These are phyloP conservation scores for Colletotrichum truncatum DNA, from an alignment of 2,329 filamentous ascomycete species.

Conservation along the genomic window DNA sequence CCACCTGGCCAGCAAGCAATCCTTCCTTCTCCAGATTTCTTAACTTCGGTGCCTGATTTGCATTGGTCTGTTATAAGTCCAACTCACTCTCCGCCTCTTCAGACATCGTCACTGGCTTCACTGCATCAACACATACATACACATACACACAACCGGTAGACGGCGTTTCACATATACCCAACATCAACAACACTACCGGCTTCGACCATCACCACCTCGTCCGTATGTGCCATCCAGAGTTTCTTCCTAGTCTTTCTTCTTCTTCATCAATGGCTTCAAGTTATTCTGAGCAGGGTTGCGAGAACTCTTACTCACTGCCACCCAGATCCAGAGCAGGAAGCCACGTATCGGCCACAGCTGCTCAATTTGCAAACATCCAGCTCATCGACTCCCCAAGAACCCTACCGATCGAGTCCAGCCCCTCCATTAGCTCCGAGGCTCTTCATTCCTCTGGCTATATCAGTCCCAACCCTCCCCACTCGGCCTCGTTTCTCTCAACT, in stretches of 20 bases:
- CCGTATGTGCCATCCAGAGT: constrained; percentile 39
- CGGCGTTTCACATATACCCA: constrained; percentile 10
- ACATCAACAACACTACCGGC: background rate
- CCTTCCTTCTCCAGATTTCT: constrained; percentile 26
- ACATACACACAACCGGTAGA: constrained; percentile 7
- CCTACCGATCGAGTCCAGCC: constrained; percentile 33
- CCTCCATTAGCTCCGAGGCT: constrained; percentile 34
- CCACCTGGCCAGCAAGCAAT: constrained; percentile 29
- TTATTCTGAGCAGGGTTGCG: constrained; percentile 36
- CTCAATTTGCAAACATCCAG: constrained; percentile 37
- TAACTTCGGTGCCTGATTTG: constrained; percentile 24
- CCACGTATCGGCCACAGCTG: constrained; percentile 40
- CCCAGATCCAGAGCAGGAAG: constrained; percentile 43
- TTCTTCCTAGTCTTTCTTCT: constrained; percentile 35
- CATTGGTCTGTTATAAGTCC: constrained; percentile 28
- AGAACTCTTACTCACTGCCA: constrained; percentile 45
- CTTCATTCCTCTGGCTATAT: constrained; percentile 39
- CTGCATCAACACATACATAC: constrained; percentile 8
- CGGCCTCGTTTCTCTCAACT: constrained; percentile 35
- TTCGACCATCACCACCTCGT: constrained; percentile 21
- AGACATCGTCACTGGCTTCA: constrained; percentile 24
- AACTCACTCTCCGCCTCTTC: constrained; percentile 2
- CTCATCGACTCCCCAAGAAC: constrained; percentile 37
- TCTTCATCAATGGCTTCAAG: constrained; percentile 39
- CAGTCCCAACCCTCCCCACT: constrained; percentile 35